Conservation (phyloP, 2,329 filamentous ascomycete species). For the Herpotrichia juniperi region DNA sequence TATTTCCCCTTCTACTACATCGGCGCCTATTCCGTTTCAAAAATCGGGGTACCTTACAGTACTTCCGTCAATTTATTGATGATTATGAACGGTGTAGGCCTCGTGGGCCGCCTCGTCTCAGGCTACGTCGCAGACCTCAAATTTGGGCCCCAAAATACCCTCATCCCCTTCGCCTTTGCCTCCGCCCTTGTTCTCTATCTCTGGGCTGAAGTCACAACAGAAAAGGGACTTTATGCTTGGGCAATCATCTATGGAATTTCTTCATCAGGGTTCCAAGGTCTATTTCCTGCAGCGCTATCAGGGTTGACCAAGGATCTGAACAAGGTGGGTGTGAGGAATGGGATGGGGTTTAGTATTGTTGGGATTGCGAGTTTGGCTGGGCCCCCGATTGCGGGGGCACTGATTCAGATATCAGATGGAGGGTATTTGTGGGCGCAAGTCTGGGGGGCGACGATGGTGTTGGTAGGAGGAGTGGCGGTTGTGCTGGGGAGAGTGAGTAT, state of each 20-base stretch:
- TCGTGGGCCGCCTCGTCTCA: slow-evolving; percentile 60
- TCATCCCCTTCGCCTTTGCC: slow-evolving; percentile 57
- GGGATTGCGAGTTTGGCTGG: slow-evolving; percentile 53
- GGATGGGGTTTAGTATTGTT: slow-evolving; percentile 55
- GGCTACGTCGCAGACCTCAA: slow-evolving; percentile 60
- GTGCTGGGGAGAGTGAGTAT: slow-evolving; percentile 33
- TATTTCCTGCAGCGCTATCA: slow-evolving; percentile 52
- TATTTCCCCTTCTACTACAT: slow-evolving; percentile 57
- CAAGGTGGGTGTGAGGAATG: slow-evolving; percentile 54
- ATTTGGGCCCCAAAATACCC: slow-evolving; percentile 62
- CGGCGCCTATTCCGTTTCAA: slow-evolving; percentile 46
- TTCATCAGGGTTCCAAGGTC: slow-evolving; percentile 51
- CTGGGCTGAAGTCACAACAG: slow-evolving; percentile 60
- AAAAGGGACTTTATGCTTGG: slow-evolving; percentile 50
- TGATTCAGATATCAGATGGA: slow-evolving; percentile 50
- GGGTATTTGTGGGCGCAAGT: slow-evolving; percentile 53
- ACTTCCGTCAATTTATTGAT: slow-evolving; percentile 63
- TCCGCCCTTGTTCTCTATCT: slow-evolving; percentile 58
- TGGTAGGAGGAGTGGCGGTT: slow-evolving; percentile 36
- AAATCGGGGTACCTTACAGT: slow-evolving; percentile 55
- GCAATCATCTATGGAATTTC: slow-evolving; percentile 53
- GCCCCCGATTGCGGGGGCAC: slow-evolving; percentile 54
- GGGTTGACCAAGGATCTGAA: slow-evolving; percentile 54
- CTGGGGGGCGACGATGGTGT: slow-evolving; percentile 41
- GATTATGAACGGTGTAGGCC: slow-evolving; percentile 62